A percentile compares a stretch with the other conserved stretches of the same genome.
These are phyloP conservation scores for Trichoderma hamatum DNA, from an alignment of 2,329 filamentous ascomycete genomes.

Conservation along the genomic window DNA sequence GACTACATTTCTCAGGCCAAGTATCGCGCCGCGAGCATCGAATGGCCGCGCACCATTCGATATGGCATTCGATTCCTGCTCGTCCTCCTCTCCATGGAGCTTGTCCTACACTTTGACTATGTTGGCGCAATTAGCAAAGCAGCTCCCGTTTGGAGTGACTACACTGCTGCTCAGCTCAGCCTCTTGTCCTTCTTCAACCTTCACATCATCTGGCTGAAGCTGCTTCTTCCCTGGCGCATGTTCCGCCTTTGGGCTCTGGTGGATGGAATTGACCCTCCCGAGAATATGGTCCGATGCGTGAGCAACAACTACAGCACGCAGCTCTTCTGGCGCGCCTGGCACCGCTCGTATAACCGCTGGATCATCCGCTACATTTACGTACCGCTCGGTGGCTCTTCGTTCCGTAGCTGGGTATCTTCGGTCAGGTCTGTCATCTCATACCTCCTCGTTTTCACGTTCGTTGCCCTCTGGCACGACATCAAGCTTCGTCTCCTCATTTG, in stretches of 20 bases:
- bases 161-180: conserved; percentile 83
- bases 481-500: conserved; percentile 87
- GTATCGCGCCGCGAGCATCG: conserved; percentile 72
- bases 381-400: conserved; percentile 75
- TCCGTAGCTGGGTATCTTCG: conserved; percentile 48
- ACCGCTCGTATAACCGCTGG: conserved; percentile 94
- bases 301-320: conserved; percentile 90
- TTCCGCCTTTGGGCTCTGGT: conserved; percentile 95
- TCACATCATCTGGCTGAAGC: conserved; percentile 96
- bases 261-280: conserved; percentile 90
- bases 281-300: conserved; percentile 98
- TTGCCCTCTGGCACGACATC: conserved; percentile 97
- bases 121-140: conserved; percentile 88
- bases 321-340: conserved; percentile 96
- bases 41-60: conserved; percentile 68
- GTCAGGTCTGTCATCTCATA: conserved; percentile 73
- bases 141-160: conserved; percentile 76
- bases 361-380: conserved; percentile 91
- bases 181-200: conserved; percentile 96
- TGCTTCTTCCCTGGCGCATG: conserved; percentile 95
- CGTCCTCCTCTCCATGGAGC: conserved; percentile 83
- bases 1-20: conserved; percentile 90
- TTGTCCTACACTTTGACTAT: conserved; percentile 90
- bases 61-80: conserved; percentile 84
- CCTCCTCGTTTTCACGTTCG: conserved; percentile 89